Percentiles rank a stretch among this genome's conserved stretches.
Conservation (phyloP, 495 filamentous ascomycete genomes). For the Tuber borchii region DNA sequence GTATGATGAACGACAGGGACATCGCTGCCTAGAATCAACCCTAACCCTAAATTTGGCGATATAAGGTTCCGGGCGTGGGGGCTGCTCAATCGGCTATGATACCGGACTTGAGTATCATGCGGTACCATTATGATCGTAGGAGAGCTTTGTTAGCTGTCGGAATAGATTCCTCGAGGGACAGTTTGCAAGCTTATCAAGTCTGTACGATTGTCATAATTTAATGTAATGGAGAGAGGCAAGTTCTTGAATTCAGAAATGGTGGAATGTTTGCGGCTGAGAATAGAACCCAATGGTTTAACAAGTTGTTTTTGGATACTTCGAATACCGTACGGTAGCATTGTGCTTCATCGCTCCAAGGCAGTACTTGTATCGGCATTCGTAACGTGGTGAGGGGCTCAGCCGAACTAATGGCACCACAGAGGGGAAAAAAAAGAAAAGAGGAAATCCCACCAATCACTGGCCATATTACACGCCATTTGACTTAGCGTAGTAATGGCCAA, state of each 20-base stretch:
- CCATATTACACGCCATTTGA: neutral
- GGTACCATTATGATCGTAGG: neutral
- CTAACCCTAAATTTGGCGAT: neutral
- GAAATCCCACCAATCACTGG: neutral
- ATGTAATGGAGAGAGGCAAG: too few species aligned
- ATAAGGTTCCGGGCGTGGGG: neutral
- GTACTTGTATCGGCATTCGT: neutral
- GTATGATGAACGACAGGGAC: neutral
- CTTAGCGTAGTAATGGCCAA: neutral
- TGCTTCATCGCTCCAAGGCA: neutral
- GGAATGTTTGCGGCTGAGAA: neutral
- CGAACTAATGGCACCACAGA: neutral
- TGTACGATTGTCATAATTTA: neutral
- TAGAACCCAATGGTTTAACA: neutral
- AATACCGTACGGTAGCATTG: neutral
- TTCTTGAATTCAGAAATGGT: neutral
- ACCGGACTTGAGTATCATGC: neutral
- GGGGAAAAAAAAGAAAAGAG: neutral
- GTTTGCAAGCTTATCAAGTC: neutral
- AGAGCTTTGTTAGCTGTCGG: neutral
- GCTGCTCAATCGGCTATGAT: neutral
- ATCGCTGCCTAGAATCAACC: neutral
- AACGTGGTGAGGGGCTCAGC: neutral
- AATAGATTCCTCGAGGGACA: neutral
- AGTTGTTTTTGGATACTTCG: neutral